Percentiles rank a stretch among this genome's conserved stretches.
Evolutionary conservation across 257 asterid species (phyloP).

Genomic region (Prunella vulgaris): DNA sequence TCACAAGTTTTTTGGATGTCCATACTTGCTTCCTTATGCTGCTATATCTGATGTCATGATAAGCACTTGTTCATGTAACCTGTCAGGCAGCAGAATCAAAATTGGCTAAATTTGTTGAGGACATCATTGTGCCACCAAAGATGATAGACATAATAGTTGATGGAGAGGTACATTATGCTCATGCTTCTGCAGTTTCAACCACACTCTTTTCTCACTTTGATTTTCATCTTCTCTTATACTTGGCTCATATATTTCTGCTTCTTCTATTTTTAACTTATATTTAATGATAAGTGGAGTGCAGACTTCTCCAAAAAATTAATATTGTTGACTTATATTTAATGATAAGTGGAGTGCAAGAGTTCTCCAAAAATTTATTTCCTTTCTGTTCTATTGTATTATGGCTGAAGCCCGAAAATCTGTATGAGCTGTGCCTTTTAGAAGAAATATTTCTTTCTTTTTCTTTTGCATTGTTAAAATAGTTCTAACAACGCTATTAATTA

Average conservation of each 20-base stretch:
- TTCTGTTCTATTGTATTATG: background rate
- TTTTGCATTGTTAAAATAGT: background rate
- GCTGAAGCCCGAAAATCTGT: background rate
- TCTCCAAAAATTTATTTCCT: background rate
- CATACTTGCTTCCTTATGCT: constrained; percentile 10
- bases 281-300: no score
- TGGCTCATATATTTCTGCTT: background rate
- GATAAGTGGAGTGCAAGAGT: background rate
- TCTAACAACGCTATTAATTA: background rate
- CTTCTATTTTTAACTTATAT: background rate
- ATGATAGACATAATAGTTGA: constrained; percentile 91
- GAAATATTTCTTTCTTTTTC: background rate
- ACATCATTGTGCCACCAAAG: constrained; percentile 94
- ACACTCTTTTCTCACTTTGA: constrained; percentile 6
- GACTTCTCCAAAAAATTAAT: background rate
- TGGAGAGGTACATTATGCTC: constrained; percentile 72
- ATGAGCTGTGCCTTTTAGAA: background rate
- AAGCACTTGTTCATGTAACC: constrained; percentile 20
- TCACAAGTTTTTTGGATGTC: constrained; percentile 13
- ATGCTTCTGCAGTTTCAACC: constrained; percentile 13
- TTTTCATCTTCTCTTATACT: constrained; percentile 4
- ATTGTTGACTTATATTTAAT: background rate
- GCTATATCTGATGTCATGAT: constrained; percentile 18
- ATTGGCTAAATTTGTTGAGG: constrained; percentile 94
- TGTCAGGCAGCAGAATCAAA: constrained; percentile 91